Conservation (phyloP, 768 basidiomycete species). For the Cyclocybe aegerita region DNA sequence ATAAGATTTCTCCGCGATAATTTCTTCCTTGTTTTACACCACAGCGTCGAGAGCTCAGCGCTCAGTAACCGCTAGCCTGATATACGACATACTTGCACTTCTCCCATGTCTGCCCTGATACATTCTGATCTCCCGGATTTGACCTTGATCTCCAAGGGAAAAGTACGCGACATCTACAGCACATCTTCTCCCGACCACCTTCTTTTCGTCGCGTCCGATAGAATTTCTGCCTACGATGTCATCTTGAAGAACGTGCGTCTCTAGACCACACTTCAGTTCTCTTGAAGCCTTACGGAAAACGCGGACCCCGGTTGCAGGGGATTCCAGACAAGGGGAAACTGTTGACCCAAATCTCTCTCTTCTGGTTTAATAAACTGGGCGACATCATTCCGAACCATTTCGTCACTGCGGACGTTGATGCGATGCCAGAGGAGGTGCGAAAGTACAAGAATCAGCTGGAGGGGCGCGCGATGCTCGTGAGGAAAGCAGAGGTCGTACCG, state of each 20-base stretch:
- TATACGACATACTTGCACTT: neutral
- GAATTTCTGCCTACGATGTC: constrained; percentile 97
- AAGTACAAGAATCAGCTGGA: constrained; percentile 76
- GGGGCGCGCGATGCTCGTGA: constrained; percentile 89
- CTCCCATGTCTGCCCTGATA: constrained; percentile 38
- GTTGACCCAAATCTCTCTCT: constrained; percentile 86
- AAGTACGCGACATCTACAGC: constrained; percentile 94
- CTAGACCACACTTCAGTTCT: neutral
- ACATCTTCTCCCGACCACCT: constrained; percentile 70
- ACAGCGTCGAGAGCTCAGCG: neutral
- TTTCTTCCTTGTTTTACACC: too few species aligned
- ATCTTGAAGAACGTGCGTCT: constrained; percentile 84
- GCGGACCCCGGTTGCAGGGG: constrained; percentile 52
- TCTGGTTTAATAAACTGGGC: constrained; percentile 89
- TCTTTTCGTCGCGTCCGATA: constrained; percentile 92
- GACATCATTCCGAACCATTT: constrained; percentile 89
- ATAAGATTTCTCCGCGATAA: too few species aligned
- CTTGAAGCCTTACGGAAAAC: neutral
- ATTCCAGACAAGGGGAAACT: constrained; percentile 93
- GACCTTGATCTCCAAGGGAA: constrained; percentile 80
- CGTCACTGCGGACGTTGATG: constrained; percentile 69
- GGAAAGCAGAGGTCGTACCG: constrained; percentile 83
- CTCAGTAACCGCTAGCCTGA: neutral
- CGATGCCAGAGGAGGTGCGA: constrained; percentile 81
- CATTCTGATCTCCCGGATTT: constrained; percentile 61